Base-by-base conservation (phyloP, 164 flowering plant genomes). In the Tetrastigma voinierianum region DNA sequence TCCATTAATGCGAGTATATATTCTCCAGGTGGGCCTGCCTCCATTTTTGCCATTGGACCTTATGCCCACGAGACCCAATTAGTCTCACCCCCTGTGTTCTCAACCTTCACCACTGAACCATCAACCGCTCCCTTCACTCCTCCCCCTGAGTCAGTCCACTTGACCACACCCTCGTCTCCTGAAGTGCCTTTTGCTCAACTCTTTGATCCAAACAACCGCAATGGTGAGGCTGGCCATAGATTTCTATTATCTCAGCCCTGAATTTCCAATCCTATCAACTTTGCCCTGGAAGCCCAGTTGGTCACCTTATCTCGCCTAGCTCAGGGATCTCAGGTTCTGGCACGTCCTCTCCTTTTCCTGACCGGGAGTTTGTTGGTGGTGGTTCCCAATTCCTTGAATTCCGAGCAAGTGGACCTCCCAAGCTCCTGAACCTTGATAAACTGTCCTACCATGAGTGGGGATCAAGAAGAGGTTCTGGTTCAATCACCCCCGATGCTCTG, bases 121-220 rank as follows among this genome's bases (percentile, higher is more conserved):
- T 90, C 97, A 14, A 89, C 98, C 48, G 97, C 99, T 61, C 98
- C 99, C 9, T 84, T 86, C 51, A 93, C 98, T 64, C 98, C 99
- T 54, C 98, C 98, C 10, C 93, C 98, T 0, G 99, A 96, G 72
- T 84, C 91, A 12, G 80, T 88, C 58, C 98, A 93, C 68, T 68
- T 91, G 75, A 93, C 99, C 7, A 96, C 98, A 46, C 99, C 99
- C 56, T 88, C 99, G 24, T 96, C 99, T 1, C 99, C 99, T 16
- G 99, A 96, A 78, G 99, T 96, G 4, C 99, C 99, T 32, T 96
- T 91, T 82, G 99, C 99, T 43, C 79, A 76, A 78, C 82, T 95
- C 57, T 80, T 94, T 40, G 91, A 86, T 52, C 81, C 89, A 49
- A 77, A 62, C 51, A 73, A 70, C 66, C 77, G 72, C 45, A 73